Evolutionary conservation across 1,139 yeast genomes (phyloP).

Genomic region (Hyphopichia khmerensis): DNA sequence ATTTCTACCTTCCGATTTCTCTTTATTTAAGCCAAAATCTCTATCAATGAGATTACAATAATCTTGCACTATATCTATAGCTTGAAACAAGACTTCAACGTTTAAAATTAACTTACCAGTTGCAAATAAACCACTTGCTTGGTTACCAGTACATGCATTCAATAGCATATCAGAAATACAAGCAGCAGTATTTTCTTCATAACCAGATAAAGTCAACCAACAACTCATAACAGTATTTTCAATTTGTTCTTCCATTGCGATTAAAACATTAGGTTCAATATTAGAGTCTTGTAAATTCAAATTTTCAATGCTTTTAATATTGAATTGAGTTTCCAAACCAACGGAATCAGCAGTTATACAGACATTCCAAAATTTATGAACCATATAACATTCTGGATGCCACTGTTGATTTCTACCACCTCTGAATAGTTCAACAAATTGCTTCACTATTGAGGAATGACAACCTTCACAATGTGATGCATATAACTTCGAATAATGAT

Average conservation of each 20-base stretch:
- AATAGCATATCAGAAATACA: conserved; percentile 92
- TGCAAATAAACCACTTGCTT: conserved; percentile 64
- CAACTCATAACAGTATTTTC: conserved; percentile 72
- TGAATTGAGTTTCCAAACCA: conserved; percentile 45
- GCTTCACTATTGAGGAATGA: conserved; percentile 85
- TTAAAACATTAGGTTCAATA: conserved; percentile 48
- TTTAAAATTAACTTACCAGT: conserved; percentile 74
- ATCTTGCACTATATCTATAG: conserved; percentile 59
- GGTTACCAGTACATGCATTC: conserved; percentile 76
- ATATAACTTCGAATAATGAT: conserved; percentile 79
- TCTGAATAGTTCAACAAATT: conserved; percentile 86
- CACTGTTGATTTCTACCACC: conserved; percentile 96
- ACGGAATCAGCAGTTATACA: conserved; percentile 65
- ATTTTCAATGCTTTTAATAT: conserved; percentile 5
- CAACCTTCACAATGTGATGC: conserved; percentile 96
- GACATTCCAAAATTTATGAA: conserved; percentile 95
- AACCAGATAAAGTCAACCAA: conserved; percentile 86
- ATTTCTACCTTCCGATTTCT: conserved; percentile 1
- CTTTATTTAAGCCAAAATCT: neutral
- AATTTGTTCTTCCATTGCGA: conserved; percentile 61
- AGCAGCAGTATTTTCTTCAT: conserved; percentile 90
- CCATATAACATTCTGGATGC: conserved; percentile 99
- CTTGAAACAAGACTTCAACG: conserved; percentile 73
- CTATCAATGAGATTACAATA: conserved; percentile 19
- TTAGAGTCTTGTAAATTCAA: conserved; percentile 12